These are phyloP conservation scores for Chaetoscypha palmicola DNA, from an alignment of 2,329 filamentous ascomycete genomes.

Conservation along the genomic window DNA sequence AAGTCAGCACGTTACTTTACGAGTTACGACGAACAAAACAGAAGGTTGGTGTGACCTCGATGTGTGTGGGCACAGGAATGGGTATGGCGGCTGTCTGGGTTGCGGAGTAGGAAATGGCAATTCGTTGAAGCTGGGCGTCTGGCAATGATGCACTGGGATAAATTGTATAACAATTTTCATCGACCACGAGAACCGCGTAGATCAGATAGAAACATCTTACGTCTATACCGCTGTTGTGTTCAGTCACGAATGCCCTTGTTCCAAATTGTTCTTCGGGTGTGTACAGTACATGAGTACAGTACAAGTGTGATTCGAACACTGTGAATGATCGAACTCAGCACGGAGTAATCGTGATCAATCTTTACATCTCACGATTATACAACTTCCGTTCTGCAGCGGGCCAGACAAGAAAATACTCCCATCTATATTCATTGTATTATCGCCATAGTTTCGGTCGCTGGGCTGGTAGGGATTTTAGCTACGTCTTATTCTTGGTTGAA, in stretches of 20 bases:
- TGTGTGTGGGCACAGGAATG: slow-evolving; percentile 97
- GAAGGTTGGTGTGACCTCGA: slow-evolving; percentile 85
- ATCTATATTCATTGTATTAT: too few species aligned
- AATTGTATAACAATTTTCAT: slow-evolving; percentile 16
- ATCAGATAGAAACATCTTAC: too few species aligned
- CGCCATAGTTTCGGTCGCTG: too few species aligned
- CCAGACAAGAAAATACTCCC: too few species aligned
- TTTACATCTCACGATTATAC: too few species aligned
- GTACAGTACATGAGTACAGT: neutral
- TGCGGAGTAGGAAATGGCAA: slow-evolving; percentile 58
- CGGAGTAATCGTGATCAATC: too few species aligned
- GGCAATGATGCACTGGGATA: slow-evolving; percentile 1
- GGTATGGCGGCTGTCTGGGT: slow-evolving; percentile 97
- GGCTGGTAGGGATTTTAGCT: too few species aligned
- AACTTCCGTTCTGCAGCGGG: too few species aligned
- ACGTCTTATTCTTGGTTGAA: too few species aligned
- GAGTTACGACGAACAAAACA: slow-evolving; percentile 79
- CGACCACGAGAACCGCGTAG: slow-evolving; percentile 12
- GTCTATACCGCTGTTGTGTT: too few species aligned
- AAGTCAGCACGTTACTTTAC: slow-evolving; percentile 86
- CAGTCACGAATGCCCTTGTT: too few species aligned
- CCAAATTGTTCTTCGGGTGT: neutral
- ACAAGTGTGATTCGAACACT: neutral
- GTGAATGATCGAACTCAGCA: too few species aligned
- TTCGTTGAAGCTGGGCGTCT: neutral